Evolutionary conservation across 1,284 basidiomycete species (phyloP).

Genomic region (Tranzscheliella williamsii): DNA sequence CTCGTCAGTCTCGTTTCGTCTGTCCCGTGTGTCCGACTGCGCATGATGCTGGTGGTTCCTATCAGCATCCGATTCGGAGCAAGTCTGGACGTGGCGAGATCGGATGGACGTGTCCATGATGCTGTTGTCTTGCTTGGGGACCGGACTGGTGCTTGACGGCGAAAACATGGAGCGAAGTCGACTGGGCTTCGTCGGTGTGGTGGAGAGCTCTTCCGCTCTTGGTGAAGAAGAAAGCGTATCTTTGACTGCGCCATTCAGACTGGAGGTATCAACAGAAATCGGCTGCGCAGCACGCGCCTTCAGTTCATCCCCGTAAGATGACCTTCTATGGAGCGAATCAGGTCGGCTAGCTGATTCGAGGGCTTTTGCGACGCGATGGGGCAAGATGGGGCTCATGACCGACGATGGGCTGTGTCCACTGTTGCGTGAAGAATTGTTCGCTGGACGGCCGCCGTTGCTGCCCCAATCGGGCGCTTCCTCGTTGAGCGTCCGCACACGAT

Average conservation of each 20-base stretch:
- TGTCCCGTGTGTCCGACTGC: too few relatives aligned
- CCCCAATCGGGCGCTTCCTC: too few relatives aligned
- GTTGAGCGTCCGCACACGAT: too few relatives aligned
- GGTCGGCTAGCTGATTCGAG: constrained; percentile 11
- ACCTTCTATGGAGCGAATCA: constrained; percentile 22
- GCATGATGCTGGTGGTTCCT: too few relatives aligned
- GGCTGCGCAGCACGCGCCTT: background rate
- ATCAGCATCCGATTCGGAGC: background rate
- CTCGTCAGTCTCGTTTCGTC: too few relatives aligned
- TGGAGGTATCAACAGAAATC: background rate
- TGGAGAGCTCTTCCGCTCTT: background rate
- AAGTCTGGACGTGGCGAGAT: constrained; percentile 1
- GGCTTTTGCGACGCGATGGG: background rate
- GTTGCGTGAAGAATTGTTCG: too few relatives aligned
- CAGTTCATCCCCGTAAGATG: constrained; percentile 30
- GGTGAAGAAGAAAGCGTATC: background rate
- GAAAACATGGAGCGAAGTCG: constrained; percentile 14
- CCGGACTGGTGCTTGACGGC: too few relatives aligned
- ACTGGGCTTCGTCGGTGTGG: constrained; percentile 6
- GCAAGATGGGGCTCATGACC: too few relatives aligned
- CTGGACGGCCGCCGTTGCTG: too few relatives aligned
- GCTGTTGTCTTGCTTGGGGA: too few relatives aligned
- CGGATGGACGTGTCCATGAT: too few relatives aligned
- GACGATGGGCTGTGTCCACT: too few relatives aligned
- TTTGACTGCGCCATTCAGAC: background rate